These are phyloP conservation scores for Clonostachys rosea DNA, from an alignment of 2,329 filamentous ascomycete genomes.

Conservation along the genomic window DNA sequence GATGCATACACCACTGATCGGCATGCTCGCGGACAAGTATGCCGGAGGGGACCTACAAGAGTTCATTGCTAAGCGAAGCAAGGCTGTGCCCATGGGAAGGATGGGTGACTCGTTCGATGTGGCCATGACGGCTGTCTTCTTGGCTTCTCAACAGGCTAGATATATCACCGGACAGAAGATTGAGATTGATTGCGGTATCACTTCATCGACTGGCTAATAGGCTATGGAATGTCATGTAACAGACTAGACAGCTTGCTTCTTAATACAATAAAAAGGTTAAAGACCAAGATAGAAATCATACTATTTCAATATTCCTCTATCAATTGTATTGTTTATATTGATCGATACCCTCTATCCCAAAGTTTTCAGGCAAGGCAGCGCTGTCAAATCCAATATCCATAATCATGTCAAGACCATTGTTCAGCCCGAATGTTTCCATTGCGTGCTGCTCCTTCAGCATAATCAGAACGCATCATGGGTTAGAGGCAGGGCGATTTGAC, in stretches of 20 bases:
- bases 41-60: conserved; percentile 36
- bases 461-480: too few relatives aligned
- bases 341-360: too few relatives aligned
- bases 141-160: conserved; percentile 51
- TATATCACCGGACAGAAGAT: conserved; percentile 57
- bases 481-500: too few relatives aligned
- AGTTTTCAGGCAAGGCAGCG: conserved; percentile 32
- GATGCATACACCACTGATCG: conserved; percentile 49
- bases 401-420: conserved; percentile 9
- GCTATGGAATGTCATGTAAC: too few relatives aligned
- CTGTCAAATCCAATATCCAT: conserved; percentile 51
- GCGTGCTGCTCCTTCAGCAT: too few relatives aligned
- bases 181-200: conserved; percentile 41
- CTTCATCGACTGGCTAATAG: conserved; percentile 24
- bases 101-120: conserved; percentile 60
- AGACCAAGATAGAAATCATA: too few relatives aligned
- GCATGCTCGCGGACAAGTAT: conserved; percentile 36
- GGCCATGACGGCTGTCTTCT: conserved; percentile 49
- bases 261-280: too few relatives aligned
- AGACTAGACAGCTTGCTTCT: too few relatives aligned
- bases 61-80: conserved; percentile 44
- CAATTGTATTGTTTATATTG: too few relatives aligned
- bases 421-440: too few relatives aligned
- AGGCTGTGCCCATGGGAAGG: conserved; percentile 51
- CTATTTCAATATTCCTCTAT: too few relatives aligned